Percentiles rank a stretch among this genome's conserved stretches.
Conservation (phyloP, 78 protist species). For the Polysphondylium violaceum region DNA sequence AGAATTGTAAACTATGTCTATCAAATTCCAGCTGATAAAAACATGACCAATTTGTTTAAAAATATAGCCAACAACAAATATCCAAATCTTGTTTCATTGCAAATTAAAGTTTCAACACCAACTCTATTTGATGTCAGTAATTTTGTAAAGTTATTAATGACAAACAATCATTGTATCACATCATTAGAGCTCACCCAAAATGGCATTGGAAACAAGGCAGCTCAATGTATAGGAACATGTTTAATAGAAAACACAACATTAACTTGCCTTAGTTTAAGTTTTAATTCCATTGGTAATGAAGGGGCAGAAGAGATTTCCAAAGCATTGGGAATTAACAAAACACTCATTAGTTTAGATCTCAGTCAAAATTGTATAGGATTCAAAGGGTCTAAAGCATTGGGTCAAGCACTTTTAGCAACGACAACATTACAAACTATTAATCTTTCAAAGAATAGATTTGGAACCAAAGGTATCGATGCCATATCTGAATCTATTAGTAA, state of each 20-base stretch:
- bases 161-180: conserved; percentile 11
- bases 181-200: conserved; percentile 62
- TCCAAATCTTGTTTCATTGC: conserved; percentile 23
- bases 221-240: conserved; percentile 52
- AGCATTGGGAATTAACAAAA: conserved; percentile 32
- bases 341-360: conserved; percentile 63
- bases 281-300: conserved; percentile 79
- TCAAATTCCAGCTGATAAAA: conserved; percentile 58
- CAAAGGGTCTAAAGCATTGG: conserved; percentile 79
- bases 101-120: conserved; percentile 61
- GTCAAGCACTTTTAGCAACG: conserved; percentile 19
- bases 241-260: conserved; percentile 33
- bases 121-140: conserved; percentile 47
- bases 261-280: conserved; percentile 38
- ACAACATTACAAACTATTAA: conserved; percentile 46
- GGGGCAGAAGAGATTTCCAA: conserved; percentile 82
- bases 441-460: conserved; percentile 74
- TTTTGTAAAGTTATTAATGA: conserved; percentile 34
- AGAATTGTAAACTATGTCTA: conserved; percentile 30
- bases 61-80: conserved; percentile 40
- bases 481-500: conserved; percentile 45
- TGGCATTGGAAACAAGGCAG: conserved; percentile 78
- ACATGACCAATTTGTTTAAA: conserved; percentile 41
- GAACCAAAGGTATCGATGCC: conserved; percentile 63
- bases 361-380: conserved; percentile 80